phyloP scores from a whole-genome alignment of 345 rosid species.

The Euphorbia pulcherrima region DNA sequence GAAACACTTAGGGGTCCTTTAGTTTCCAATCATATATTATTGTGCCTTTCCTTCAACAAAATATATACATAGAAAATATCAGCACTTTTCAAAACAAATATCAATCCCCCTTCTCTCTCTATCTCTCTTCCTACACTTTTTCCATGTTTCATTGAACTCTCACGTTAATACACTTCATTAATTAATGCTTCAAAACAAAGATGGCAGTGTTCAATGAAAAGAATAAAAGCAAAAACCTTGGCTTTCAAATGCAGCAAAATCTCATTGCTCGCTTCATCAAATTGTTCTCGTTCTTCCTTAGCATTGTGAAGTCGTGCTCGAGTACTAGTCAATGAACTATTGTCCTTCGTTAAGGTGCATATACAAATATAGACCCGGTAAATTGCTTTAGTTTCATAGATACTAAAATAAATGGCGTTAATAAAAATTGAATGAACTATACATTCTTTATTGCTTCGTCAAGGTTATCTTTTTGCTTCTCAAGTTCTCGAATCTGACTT shows the following conservation, averaged over 20 bases:
- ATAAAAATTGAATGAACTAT: not conserved
- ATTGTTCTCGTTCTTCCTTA: constrained; percentile 85
- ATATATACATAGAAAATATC: too few relatives aligned
- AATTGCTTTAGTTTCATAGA: constrained; percentile 6
- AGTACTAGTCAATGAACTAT: constrained; percentile 45
- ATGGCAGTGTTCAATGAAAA: not conserved
- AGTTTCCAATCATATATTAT: too few relatives aligned
- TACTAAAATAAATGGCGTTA: not conserved
- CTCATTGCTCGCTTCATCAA: constrained; percentile 86
- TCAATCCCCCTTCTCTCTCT: too few relatives aligned
- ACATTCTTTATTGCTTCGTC: constrained; percentile 72
- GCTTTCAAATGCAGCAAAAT: constrained; percentile 65
- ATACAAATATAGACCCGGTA: constrained; percentile 11
- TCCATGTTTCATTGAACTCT: too few relatives aligned
- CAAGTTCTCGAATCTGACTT: constrained; percentile 56
- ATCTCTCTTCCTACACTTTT: too few relatives aligned
- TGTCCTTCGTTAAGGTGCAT: constrained; percentile 50
- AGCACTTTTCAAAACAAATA: too few relatives aligned
- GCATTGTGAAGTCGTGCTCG: constrained; percentile 69
- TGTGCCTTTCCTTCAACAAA: too few relatives aligned
- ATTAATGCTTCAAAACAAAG: not conserved
- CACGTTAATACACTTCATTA: too few relatives aligned
- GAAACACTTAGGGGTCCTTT: too few relatives aligned
- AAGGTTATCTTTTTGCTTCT: constrained; percentile 64
- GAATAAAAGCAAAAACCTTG: constrained; percentile 45